These are phyloP conservation scores for Vairimorpha necatrix DNA, from an alignment of 371 early-diverging fungal genomes.

Conservation along the genomic window DNA sequence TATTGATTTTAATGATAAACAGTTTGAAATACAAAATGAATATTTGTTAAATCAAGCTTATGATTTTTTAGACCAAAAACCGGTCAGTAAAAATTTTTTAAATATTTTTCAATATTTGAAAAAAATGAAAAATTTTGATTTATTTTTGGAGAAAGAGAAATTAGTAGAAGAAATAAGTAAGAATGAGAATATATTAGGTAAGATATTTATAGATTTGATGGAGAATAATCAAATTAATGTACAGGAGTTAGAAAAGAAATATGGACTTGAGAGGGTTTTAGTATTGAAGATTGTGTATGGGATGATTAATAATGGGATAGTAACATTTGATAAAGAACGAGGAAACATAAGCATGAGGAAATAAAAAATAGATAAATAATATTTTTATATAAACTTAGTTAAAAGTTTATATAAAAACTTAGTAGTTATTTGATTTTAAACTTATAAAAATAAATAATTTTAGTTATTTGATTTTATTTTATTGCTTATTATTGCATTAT, in stretches of 20 bases:
- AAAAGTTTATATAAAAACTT: no score
- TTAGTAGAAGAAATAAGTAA: background rate
- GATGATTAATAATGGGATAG: slow-evolving; percentile 19
- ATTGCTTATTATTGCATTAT: no score
- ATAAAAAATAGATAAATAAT: background rate
- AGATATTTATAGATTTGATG: slow-evolving; percentile 14
- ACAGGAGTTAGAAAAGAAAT: background rate
- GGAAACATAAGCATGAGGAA: slow-evolving; percentile 28
- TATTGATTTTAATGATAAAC: slow-evolving; percentile 26
- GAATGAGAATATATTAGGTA: background rate
- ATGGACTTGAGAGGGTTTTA: background rate
- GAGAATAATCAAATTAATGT: background rate
- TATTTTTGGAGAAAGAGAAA: slow-evolving; percentile 4
- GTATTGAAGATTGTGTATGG: slow-evolving; percentile 42
- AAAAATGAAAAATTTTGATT: background rate
- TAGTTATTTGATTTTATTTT: no score
- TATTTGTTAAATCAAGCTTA: background rate
- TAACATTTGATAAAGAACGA: slow-evolving; percentile 30
- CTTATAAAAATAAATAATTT: no score
- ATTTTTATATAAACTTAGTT: no score
- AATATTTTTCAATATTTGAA: slow-evolving; percentile 19
- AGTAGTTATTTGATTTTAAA: no score
- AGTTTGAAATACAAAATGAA: slow-evolving; percentile 6
- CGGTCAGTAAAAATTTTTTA: slow-evolving; percentile 1
- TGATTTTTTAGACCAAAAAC: slow-evolving; percentile 14